Conservation (phyloP, 2,329 filamentous ascomycete species). For the Phaeophleospora eucalypticola region DNA sequence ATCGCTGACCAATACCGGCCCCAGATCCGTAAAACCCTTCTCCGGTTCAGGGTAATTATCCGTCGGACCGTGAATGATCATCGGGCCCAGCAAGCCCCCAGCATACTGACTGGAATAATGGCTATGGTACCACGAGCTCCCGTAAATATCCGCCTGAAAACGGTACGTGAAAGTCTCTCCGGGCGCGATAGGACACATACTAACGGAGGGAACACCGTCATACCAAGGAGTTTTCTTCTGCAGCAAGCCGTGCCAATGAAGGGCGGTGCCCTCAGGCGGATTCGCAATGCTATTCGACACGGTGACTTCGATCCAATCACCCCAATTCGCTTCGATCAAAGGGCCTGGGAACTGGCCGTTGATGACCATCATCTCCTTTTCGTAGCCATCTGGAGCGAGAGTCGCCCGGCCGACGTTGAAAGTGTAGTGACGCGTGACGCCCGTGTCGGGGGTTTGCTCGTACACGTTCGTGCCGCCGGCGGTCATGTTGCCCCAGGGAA, state of each 20-base stretch:
- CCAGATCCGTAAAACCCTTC: slow-evolving; percentile 30
- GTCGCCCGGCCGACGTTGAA: slow-evolving; percentile 20
- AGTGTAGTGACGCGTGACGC: slow-evolving; percentile 25
- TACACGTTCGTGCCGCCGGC: slow-evolving; percentile 25
- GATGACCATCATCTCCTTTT: slow-evolving; percentile 17
- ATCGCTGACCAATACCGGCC: slow-evolving; percentile 35
- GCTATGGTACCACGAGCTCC: slow-evolving; percentile 17
- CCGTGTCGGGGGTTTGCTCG: slow-evolving; percentile 23
- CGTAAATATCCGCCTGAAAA: slow-evolving; percentile 13
- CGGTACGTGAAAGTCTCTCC: slow-evolving; percentile 13
- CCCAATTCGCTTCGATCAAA: slow-evolving; percentile 36
- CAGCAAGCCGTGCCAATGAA: slow-evolving; percentile 22
- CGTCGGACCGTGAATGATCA: slow-evolving; percentile 40
- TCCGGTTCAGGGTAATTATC: slow-evolving; percentile 26
- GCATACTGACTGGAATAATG: slow-evolving; percentile 36
- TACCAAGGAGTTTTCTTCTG: slow-evolving; percentile 20
- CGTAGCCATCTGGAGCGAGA: slow-evolving; percentile 24
- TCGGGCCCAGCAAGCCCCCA: slow-evolving; percentile 39
- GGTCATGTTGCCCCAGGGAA: slow-evolving; percentile 28
- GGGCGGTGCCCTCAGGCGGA: slow-evolving; percentile 37
- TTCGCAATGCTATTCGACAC: slow-evolving; percentile 33
- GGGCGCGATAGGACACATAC: slow-evolving; percentile 18
- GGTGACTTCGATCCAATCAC: slow-evolving; percentile 33
- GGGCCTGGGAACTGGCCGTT: slow-evolving; percentile 27
- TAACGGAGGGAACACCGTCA: slow-evolving; percentile 20